A percentile compares a stretch with the other conserved stretches of the same genome.
phyloP scores from a whole-genome alignment of 257 asterid species.

The Cordia subcordata region DNA sequence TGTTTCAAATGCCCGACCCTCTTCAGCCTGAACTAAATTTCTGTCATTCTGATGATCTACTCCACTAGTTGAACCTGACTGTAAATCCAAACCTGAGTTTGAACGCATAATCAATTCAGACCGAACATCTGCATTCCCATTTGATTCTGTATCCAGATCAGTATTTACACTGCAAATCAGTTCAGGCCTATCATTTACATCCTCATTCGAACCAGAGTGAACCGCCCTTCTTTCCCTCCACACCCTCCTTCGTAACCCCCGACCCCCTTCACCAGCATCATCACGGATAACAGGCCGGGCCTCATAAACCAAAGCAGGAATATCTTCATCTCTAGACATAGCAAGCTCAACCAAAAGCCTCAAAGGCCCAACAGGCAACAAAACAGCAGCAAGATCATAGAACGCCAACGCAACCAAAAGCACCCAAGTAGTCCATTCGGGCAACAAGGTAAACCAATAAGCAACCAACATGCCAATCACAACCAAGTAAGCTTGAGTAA shows the following conservation, averaged over 20 bases:
- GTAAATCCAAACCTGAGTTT: slow-evolving; percentile 7
- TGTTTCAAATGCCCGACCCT: slow-evolving; percentile 29
- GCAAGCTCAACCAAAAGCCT: slow-evolving; percentile 96
- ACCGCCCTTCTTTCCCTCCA: slow-evolving; percentile 59
- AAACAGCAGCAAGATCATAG: slow-evolving; percentile 97
- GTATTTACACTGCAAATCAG: slow-evolving; percentile 15
- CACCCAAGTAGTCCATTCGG: slow-evolving; percentile 97
- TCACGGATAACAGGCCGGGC: slow-evolving; percentile 58
- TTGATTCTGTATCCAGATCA: not conserved
- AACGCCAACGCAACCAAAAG: slow-evolving; percentile 91
- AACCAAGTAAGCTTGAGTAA: slow-evolving; percentile 76
- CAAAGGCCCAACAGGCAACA: slow-evolving; percentile 91
- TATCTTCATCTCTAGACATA: slow-evolving; percentile 84
- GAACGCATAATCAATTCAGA: not conserved
- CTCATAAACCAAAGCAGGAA: slow-evolving; percentile 98
- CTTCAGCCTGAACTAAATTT: slow-evolving; percentile 36
- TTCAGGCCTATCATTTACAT: slow-evolving; percentile 13
- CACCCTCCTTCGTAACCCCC: slow-evolving; percentile 52
- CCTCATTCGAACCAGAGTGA: slow-evolving; percentile 22
- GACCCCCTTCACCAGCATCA: slow-evolving; percentile 24
- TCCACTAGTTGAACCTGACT: not conserved
- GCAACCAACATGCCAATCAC: slow-evolving; percentile 91
- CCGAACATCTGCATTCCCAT: not conserved
- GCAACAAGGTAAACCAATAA: slow-evolving; percentile 93
- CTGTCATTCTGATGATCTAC: slow-evolving; percentile 26